phyloP scores from a whole-genome alignment of 352 stramenopile species.

The Pythium graminicola region DNA sequence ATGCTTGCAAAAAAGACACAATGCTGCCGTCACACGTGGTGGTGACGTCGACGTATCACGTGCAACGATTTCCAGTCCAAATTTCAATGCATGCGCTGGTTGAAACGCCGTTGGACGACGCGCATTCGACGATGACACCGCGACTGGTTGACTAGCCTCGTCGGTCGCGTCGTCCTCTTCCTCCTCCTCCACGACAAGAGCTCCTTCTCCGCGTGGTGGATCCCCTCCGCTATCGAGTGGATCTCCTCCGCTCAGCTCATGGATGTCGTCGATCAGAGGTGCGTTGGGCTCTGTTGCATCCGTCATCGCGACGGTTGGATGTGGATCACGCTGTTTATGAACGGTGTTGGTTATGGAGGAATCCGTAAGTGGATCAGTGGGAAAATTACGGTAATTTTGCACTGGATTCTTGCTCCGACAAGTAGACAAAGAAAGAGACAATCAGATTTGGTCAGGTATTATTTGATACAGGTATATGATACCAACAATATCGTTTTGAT shows the following conservation, averaged over 20 bases:
- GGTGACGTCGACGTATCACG: slow-evolving; percentile 32
- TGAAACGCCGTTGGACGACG: slow-evolving; percentile 37
- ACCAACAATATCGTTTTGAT: neutral
- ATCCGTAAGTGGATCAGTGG: slow-evolving; percentile 3
- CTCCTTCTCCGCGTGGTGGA: neutral
- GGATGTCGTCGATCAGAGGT: no score
- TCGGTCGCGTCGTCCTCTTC: no score
- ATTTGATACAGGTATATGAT: no score
- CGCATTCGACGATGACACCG: neutral
- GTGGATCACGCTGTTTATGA: slow-evolving; percentile 14
- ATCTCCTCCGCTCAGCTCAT: no score
- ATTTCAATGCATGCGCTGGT: slow-evolving; percentile 46
- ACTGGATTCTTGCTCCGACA: neutral
- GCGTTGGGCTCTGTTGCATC: no score
- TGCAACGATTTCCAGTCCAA: slow-evolving; percentile 41
- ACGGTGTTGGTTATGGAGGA: neutral
- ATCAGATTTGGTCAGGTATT: neutral
- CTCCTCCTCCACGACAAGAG: neutral
- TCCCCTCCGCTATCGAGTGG: neutral
- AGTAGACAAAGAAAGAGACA: neutral
- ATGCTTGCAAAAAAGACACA: slow-evolving; percentile 62
- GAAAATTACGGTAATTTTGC: neutral
- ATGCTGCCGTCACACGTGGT: slow-evolving; percentile 37
- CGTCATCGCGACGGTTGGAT: no score
- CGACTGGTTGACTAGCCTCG: no score